These are phyloP conservation scores for Nepenthes alata DNA, from an alignment of 179 eudicot species.

Conservation along the genomic window DNA sequence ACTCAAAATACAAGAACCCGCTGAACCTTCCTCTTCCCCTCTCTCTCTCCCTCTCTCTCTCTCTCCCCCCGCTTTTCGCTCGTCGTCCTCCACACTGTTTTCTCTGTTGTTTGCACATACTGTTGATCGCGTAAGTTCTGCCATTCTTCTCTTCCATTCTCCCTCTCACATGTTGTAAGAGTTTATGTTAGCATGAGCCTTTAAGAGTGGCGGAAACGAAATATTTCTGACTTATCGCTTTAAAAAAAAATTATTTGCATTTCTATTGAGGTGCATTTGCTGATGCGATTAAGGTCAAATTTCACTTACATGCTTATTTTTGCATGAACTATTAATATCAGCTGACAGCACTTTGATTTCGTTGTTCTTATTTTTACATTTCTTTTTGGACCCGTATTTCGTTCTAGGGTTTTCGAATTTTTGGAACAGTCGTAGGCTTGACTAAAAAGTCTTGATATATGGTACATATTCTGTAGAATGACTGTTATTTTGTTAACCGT, in stretches of 20 bases:
- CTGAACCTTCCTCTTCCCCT: background rate
- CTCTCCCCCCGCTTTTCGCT: conserved; percentile 5
- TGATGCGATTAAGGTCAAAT: background rate
- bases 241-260: background rate
- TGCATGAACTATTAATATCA: background rate
- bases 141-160: conserved; percentile 8
- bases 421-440: background rate
- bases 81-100: conserved; percentile 5
- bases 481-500: conserved; percentile 1
- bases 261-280: conserved; percentile 1
- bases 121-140: conserved; percentile 13
- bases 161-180: background rate
- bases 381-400: background rate
- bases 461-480: background rate
- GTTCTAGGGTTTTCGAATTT: background rate
- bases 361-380: background rate
- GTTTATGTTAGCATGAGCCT: conserved; percentile 10
- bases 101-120: background rate
- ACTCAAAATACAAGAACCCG: conserved; percentile 11
- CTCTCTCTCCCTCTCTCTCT: conserved; percentile 3
- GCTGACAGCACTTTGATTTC: background rate
- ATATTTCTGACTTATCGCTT: background rate
- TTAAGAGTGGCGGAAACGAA: conserved; percentile 23
- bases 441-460: background rate
- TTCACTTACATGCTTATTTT: conserved; percentile 5